Conservation (phyloP, 129 eudicot species). For the Rutidosis leptorrhynchoides region DNA sequence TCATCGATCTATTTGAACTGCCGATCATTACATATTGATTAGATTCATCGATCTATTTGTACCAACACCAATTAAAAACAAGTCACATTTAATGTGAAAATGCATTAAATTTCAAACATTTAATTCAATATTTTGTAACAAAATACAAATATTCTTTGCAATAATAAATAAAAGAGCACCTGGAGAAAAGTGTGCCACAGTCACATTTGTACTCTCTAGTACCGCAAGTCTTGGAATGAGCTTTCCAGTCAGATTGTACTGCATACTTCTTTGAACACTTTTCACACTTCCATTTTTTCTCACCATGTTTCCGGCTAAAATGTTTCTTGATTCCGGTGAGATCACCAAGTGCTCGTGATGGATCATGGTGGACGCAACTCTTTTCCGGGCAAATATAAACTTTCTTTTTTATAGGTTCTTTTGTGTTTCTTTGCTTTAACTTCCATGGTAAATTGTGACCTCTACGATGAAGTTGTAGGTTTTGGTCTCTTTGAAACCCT, state of each 20-base stretch:
- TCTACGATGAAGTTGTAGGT: constrained; percentile 86
- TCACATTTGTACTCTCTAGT: constrained; percentile 98
- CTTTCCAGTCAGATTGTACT: constrained; percentile 97
- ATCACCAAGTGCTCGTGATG: constrained; percentile 85
- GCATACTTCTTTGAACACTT: constrained; percentile 96
- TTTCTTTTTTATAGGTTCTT: constrained; percentile 64
- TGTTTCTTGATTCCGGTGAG: constrained; percentile 96
- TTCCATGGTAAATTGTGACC: constrained; percentile 98
- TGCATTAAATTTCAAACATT: constrained; percentile 30
- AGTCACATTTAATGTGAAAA: constrained; percentile 25
- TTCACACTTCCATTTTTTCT: constrained; percentile 95
- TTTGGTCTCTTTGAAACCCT: constrained; percentile 93
- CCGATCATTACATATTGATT: too few relatives aligned
- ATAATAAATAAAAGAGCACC: too few relatives aligned
- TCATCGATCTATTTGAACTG: too few relatives aligned
- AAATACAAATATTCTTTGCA: too few relatives aligned
- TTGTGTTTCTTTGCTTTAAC: constrained; percentile 65
- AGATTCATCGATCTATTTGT: too few relatives aligned
- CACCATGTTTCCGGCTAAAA: constrained; percentile 92
- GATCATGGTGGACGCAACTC: constrained; percentile 84
- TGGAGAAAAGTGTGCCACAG: constrained; percentile 98
- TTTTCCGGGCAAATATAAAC: constrained; percentile 91
- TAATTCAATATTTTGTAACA: constrained; percentile 24
- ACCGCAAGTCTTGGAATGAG: constrained; percentile 96
- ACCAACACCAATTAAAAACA: constrained; percentile 1